phyloP scores from a whole-genome alignment of 805 yeast genomes.

The Schwanniomyces sp. region DNA sequence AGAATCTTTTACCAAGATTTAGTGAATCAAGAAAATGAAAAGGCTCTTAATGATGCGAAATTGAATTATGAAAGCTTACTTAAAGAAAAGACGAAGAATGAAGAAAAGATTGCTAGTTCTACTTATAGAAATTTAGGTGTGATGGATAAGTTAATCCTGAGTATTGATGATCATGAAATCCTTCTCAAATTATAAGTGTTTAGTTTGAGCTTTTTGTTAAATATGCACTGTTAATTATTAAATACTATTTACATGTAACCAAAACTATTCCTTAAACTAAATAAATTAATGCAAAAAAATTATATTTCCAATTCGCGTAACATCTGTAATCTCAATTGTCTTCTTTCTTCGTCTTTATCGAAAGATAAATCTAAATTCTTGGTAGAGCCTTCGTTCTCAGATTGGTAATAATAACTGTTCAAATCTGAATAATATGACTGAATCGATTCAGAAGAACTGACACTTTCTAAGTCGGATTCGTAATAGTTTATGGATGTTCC shows the following conservation, averaged over 20 bases:
- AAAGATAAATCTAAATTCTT: conserved; percentile 8
- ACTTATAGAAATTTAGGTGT: conserved; percentile 60
- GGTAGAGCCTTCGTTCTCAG: conserved; percentile 14
- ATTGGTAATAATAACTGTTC: conserved; percentile 10
- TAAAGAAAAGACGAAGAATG: conserved; percentile 45
- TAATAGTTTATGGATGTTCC: conserved; percentile 16
- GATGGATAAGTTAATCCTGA: conserved; percentile 50
- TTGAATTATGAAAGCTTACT: conserved; percentile 41
- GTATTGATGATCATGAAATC: conserved; percentile 40
- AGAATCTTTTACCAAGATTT: conserved; percentile 70
- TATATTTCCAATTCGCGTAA: conserved; percentile 29
- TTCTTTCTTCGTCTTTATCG: conserved; percentile 34
- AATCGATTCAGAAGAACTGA: conserved; percentile 21
- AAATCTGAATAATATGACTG: conserved; percentile 15
- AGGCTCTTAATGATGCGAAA: conserved; percentile 55
- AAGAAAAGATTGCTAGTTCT: conserved; percentile 45
- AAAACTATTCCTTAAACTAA: background rate
- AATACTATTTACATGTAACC: background rate
- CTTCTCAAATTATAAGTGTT: conserved; percentile 2
- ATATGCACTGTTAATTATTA: background rate
- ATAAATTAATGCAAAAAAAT: background rate
- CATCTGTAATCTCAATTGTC: conserved; percentile 39
- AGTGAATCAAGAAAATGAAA: conserved; percentile 57
- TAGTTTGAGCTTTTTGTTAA: background rate
- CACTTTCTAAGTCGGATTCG: conserved; percentile 18